phyloP scores from a whole-genome alignment of 768 basidiomycete genomes.

The Cytidiella melzeri region DNA sequence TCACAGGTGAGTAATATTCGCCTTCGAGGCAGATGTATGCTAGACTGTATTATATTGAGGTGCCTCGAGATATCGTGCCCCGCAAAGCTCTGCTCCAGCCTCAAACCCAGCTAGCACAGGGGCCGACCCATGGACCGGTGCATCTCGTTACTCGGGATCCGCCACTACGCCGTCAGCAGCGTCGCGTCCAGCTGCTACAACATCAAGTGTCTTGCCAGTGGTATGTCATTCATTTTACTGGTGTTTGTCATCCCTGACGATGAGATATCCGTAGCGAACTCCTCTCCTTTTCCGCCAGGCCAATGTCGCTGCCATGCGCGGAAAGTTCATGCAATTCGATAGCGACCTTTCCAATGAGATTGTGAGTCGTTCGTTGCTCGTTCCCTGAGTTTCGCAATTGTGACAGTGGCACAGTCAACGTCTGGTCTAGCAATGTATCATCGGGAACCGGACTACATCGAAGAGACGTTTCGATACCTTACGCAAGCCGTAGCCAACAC shows the following conservation, averaged over 20 bases:
- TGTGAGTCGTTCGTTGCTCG: constrained; percentile 36
- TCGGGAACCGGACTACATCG: constrained; percentile 49
- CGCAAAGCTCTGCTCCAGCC: constrained; percentile 24
- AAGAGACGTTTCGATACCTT: constrained; percentile 60
- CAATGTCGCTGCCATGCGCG: constrained; percentile 70
- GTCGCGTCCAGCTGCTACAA: constrained; percentile 39
- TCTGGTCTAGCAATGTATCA: constrained; percentile 65
- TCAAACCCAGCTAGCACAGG: constrained; percentile 17
- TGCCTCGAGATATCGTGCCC: constrained; percentile 26
- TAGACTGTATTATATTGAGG: constrained; percentile 22
- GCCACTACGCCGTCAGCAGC: constrained; percentile 26
- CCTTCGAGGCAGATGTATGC: neutral
- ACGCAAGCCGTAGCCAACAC: constrained; percentile 38
- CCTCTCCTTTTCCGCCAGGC: constrained; percentile 82
- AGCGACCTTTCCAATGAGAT: constrained; percentile 61
- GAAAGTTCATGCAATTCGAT: constrained; percentile 73
- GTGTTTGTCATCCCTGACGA: constrained; percentile 1
- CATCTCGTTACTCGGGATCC: constrained; percentile 50
- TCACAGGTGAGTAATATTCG: constrained; percentile 17
- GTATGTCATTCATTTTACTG: constrained; percentile 12
- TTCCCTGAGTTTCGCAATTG: neutral
- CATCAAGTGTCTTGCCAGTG: constrained; percentile 16
- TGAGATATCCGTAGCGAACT: constrained; percentile 38
- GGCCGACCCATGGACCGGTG: constrained; percentile 70
- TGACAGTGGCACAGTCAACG: constrained; percentile 45